phyloP scores from a whole-genome alignment of 2,329 filamentous ascomycete species.

The Ceratocystis ficicola region DNA sequence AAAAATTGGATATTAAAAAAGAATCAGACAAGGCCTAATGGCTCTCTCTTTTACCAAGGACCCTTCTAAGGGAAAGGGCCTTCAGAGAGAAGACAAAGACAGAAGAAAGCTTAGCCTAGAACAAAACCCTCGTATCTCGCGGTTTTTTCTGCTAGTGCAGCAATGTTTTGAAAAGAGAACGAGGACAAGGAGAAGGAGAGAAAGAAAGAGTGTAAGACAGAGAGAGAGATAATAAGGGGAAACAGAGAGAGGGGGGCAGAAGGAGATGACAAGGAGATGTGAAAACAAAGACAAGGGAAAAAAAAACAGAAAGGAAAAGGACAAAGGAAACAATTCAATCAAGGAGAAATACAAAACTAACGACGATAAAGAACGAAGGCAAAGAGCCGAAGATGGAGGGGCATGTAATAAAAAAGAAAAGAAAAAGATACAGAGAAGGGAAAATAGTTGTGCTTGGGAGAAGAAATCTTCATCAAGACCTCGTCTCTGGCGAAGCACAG shows the following conservation, averaged over 20 bases:
- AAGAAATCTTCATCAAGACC: too few relatives aligned
- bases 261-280: conserved; percentile 19
- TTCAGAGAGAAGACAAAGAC: too few relatives aligned
- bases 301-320: background rate
- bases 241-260: background rate
- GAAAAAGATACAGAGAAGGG: conserved; percentile 23
- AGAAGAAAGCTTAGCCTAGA: too few relatives aligned
- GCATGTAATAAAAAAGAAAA: conserved; percentile 7
- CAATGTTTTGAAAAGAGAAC: background rate
- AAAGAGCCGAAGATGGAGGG: background rate
- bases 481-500: too few relatives aligned
- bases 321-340: background rate
- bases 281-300: background rate
- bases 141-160: too few relatives aligned
- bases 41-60: too few relatives aligned
- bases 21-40: too few relatives aligned
- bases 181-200: conserved; percentile 24
- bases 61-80: too few relatives aligned
- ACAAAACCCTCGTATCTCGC: too few relatives aligned
- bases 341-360: conserved; percentile 24
- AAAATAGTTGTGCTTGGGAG: too few relatives aligned
- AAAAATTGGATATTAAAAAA: too few relatives aligned
- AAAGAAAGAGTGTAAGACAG: conserved; percentile 22
- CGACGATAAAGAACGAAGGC: background rate
- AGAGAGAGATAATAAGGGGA: conserved; percentile 22